A percentile compares a stretch with the other conserved stretches of the same genome.
Conservation (phyloP, 805 yeast species). For the Middelhovenomyces tepae region DNA sequence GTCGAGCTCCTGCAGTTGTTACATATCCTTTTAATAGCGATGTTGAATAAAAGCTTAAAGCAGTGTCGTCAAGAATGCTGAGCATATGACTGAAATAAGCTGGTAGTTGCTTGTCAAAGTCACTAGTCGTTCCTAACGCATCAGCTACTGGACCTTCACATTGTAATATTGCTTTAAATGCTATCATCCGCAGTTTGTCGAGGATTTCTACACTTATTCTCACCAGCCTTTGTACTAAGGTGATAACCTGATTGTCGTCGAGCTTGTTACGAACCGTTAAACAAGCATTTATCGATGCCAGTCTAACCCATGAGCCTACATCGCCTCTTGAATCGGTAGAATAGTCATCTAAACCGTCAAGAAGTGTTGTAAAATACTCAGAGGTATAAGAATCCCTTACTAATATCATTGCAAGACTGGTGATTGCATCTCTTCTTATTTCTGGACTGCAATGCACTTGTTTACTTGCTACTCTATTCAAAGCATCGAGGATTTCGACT, state of each 20-base stretch:
- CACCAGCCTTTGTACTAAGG: slow-evolving; percentile 26
- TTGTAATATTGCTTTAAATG: slow-evolving; percentile 33
- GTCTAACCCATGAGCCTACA: slow-evolving; percentile 73
- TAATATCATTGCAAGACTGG: background rate
- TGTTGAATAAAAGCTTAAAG: too few species aligned
- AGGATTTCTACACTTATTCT: slow-evolving; percentile 58
- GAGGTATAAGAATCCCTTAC: background rate
- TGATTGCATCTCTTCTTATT: background rate
- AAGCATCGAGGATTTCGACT: background rate
- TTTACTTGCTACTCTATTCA: background rate
- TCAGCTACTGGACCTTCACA: slow-evolving; percentile 13
- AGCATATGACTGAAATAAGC: slow-evolving; percentile 4
- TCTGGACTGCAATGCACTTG: slow-evolving; percentile 1
- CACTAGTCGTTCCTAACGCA: background rate
- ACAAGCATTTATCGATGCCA: slow-evolving; percentile 39
- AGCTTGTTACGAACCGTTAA: background rate
- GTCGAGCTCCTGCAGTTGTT: slow-evolving; percentile 20
- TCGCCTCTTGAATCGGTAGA: slow-evolving; percentile 78
- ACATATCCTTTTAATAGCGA: slow-evolving; percentile 29
- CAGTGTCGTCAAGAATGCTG: slow-evolving; percentile 6
- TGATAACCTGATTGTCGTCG: too few species aligned
- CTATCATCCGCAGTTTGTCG: slow-evolving; percentile 39
- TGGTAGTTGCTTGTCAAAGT: slow-evolving; percentile 2
- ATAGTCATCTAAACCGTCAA: slow-evolving; percentile 59
- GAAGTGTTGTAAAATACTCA: slow-evolving; percentile 11